Evolutionary conservation across 805 yeast genomes (phyloP), one percentile per base, ranked within the genome.

Genomic region (Barnettozyma botsteinii): DNA sequence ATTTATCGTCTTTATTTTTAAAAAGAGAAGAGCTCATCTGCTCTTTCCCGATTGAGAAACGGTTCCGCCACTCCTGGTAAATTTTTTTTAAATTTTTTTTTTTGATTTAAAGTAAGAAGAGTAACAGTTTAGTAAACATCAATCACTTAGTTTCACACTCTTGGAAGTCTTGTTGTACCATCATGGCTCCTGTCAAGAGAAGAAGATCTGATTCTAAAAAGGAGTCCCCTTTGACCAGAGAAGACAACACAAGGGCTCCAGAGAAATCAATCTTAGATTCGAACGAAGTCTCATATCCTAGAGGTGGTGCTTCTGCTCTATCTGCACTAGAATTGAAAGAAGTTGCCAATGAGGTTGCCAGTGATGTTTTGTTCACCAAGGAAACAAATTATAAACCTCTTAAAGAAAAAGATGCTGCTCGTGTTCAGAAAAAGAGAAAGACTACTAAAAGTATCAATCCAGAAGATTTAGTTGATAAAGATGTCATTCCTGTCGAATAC

Each of bases 301-400:
- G 99, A 77, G 98, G 98, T 52, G 98, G 98, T 37, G 78, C 82
- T 11, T 75, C 91, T 21, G 85, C 79, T 20, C 72, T 93, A 55
- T 77, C 95, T 4, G 88, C 98, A 7, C 66, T 93, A 49, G 99
- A 93, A 64, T 79, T 87, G 50, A 88, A 87, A 60, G 93, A 87
- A 57, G 91, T 91, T 37, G 81, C 95, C 30, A 88, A 87, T 58
- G 95, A 91, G 62, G 99, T 91, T 35, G 80, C 89, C 18, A 77
- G 75, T 47, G 98, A 93, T 64, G 93, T 85, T 30, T 66, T 89
- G 36, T 85, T 85, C 47, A 91, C 59, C 28, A 58, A 51, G 23
- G 56, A 53, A 26, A 13, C 28, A 25, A 18, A 33, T 25, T 24
- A 46, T 14, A 41, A 49, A 5, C 35, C 42, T 5, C 12, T 49